Percentiles rank a stretch among this genome's conserved stretches.
Conservation (phyloP, 768 basidiomycete genomes). For the Coprinopsis sp. region DNA sequence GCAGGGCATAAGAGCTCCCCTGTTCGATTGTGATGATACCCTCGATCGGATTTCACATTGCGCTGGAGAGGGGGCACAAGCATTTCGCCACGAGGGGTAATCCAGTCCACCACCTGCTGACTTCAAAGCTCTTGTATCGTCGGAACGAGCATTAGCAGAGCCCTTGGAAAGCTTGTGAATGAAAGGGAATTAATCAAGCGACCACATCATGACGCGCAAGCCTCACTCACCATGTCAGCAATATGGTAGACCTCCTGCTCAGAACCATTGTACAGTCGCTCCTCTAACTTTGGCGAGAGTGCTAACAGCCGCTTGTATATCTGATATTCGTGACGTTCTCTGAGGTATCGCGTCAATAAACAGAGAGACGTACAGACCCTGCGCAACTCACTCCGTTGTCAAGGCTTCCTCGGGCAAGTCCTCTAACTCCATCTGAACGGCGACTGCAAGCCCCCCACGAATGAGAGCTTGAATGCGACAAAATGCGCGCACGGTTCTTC, state of each 20-base stretch:
- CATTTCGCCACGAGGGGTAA: neutral
- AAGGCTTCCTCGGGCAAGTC: neutral
- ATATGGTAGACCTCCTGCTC: neutral
- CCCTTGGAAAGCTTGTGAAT: neutral
- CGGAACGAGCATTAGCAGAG: neutral
- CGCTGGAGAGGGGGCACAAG: neutral
- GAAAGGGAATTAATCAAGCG: neutral
- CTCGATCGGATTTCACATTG: neutral
- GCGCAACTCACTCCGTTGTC: neutral
- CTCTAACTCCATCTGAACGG: neutral
- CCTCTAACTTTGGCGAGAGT: neutral
- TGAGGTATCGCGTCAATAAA: no score
- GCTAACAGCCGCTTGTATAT: neutral
- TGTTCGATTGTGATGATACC: neutral
- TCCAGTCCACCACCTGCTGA: neutral
- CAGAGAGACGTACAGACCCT: no score
- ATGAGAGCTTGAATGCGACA: neutral
- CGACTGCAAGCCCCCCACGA: neutral
- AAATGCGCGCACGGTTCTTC: neutral
- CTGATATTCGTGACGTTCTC: neutral
- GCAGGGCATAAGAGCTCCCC: neutral
- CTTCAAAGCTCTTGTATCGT: slow-evolving; percentile 1
- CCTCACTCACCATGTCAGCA: neutral
- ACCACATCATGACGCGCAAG: neutral
- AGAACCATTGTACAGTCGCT: neutral